Evolutionary conservation across 2,329 filamentous ascomycete species (phyloP), one percentile per base, ranked within the genome.

Genomic region (Exophiala calicioides): DNA sequence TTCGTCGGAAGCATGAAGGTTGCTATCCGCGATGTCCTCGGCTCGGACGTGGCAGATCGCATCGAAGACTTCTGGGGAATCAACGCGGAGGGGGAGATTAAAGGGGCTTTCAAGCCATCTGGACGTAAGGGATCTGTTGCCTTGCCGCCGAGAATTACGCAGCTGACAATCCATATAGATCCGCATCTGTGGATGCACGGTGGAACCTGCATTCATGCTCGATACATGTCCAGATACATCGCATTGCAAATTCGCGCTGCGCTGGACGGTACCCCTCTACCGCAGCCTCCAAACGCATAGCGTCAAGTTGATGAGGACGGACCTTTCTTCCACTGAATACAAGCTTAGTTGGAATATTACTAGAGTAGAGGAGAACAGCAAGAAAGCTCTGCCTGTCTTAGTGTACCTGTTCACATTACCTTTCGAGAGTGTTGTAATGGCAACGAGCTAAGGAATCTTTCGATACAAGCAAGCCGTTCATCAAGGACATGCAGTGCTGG

Each of bases 1-100:
- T 76, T 70, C 53, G 64, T 67, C 44, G 59, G 60, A 7, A 71
- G 74, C 42, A 66, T 74, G 58, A 60, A 68, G 1, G 58, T 64
- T 3, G 61, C 64, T 18, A 67, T 68, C 2, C 51, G 58, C 3
- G 53, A 58, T 18, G 64, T 73, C 7, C 63, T 75, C 18, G 72
- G 72, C 0, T 50, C 65, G 5, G 62, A 69, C 15, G 57, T 71
- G 2, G 67, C 67, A 3, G 62, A 68, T 30, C 56, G 63, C 10
- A 61, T 74, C 19, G 67, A 68, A 4, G 68, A 75, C 42, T 72
- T 67, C 33, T 75, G 66, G 65, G 66, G 69, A 0, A 52, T 74
- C 10, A 66, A 76, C 56, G 54, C 63, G 2, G 73, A 76, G 48
- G 74, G 73, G 5, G 74, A 76, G 53, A 57, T 75, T 18, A 61